Evolutionary conservation across 768 basidiomycete species (phyloP).

Genomic region (Suillus brevipes): DNA sequence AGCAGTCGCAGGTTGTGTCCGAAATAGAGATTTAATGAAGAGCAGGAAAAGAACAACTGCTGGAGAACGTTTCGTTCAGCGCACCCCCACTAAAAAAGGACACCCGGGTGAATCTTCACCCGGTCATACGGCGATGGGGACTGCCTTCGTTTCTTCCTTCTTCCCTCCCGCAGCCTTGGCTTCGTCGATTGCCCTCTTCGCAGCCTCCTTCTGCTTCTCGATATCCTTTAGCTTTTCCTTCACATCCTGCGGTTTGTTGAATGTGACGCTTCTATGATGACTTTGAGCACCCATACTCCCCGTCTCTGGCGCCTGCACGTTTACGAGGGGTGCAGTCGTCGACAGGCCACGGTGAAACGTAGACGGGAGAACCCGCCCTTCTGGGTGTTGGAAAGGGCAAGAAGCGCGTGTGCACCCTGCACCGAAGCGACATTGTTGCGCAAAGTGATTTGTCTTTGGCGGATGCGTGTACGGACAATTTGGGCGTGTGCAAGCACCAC

Average conservation of each 20-base stretch:
- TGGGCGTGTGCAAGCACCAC: slow-evolving; percentile 66
- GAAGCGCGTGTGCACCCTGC: slow-evolving; percentile 80
- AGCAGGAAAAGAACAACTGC: not conserved
- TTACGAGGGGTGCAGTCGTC: slow-evolving; percentile 59
- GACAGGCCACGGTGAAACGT: slow-evolving; percentile 80
- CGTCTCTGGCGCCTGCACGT: slow-evolving; percentile 58
- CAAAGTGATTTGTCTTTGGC: slow-evolving; percentile 41
- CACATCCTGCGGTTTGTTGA: slow-evolving; percentile 51
- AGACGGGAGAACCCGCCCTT: slow-evolving; percentile 76
- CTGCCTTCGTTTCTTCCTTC: slow-evolving; percentile 56
- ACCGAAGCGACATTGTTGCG: slow-evolving; percentile 78
- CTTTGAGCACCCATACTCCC: slow-evolving; percentile 67
- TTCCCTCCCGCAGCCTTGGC: slow-evolving; percentile 64
- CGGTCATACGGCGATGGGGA: slow-evolving; percentile 37
- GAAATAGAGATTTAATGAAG: not conserved
- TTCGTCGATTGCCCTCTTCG: slow-evolving; percentile 66
- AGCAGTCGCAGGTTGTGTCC: slow-evolving; percentile 3
- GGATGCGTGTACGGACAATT: slow-evolving; percentile 73
- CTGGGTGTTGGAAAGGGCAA: slow-evolving; percentile 92
- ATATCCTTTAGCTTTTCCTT: slow-evolving; percentile 43
- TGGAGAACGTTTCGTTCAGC: not conserved
- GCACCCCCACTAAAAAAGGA: not conserved
- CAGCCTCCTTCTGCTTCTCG: slow-evolving; percentile 57
- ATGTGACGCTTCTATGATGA: slow-evolving; percentile 68
- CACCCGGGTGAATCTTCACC: not conserved